Base-by-base conservation (phyloP, 192 early-diverging fungal genomes). In the Polychytrium aggregatum region DNA sequence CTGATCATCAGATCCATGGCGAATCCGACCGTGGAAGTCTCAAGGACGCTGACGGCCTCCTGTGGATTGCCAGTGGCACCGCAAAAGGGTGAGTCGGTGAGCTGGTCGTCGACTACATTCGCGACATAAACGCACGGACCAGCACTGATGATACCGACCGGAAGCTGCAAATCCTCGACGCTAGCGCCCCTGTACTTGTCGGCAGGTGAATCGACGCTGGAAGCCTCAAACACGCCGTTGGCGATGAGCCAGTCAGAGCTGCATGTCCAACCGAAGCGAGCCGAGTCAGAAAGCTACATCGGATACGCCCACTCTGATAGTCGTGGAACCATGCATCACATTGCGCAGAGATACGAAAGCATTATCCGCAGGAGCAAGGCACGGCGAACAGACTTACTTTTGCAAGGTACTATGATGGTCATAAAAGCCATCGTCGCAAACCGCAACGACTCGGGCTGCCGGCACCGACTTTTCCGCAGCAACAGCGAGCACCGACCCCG, bases 131-230 rank as follows among this genome's bases (percentile, higher is more conserved):
- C n/a, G n/a, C n/a, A n/a, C n/a, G n/a, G n/a, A n/a, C n/a, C n/a
- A n/a, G n/a, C n/a, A n/a, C n/a, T n/a, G n/a, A 37, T 37, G 9
- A 11, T 16, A 37, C 20, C 8, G 0, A 80, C 82, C 0, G 85
- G 85, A 10, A 91, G 56, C 52, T 91, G 88, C 22, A 89, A 60
- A 45, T 91, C 88, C 52, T 91, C 88, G 6, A 89, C 79, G 36
- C 76, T 81, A 1, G 87, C 87, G 31, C 73, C 86, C 2, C 88
- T 74, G 52, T 82, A 88, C 53, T 85, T 76, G 18, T 79, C 78
- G 29, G 78, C 76, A 20, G 79, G 56, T 5, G 76, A 67, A 44
- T 56, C 56, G 3, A 73, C 64, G 57, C 79, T 74, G 1, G 57
- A 45, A 14, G 76, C 71, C 44, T 86, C 84, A 52, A 84, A 66